Percentiles rank a stretch among this genome's conserved stretches.
Evolutionary conservation across 225 moss, liverwort and hornwort genomes (phyloP).

Genomic region (Neckera pumila): DNA sequence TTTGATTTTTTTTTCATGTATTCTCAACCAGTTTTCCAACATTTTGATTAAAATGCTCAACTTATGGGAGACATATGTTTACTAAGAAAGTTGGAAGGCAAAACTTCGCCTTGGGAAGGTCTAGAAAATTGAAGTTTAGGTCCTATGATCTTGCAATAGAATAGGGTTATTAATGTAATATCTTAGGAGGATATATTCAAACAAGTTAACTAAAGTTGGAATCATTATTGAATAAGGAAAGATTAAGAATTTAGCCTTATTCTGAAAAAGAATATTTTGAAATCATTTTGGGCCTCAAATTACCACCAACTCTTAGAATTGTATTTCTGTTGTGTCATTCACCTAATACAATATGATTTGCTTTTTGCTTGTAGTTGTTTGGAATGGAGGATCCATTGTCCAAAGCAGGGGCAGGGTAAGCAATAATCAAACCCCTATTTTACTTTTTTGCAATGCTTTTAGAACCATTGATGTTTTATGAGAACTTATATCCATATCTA

Average conservation of each 20-base stretch:
- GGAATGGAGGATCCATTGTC: conserved; percentile 57
- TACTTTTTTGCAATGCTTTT: neutral
- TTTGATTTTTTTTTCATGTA: neutral
- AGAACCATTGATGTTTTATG: neutral
- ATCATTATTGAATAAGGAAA: too few species aligned
- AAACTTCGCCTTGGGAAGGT: neutral
- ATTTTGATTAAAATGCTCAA: neutral
- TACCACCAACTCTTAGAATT: neutral
- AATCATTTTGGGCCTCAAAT: neutral
- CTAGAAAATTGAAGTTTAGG: neutral
- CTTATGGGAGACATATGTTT: too few species aligned
- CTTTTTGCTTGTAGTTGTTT: conserved; percentile 45
- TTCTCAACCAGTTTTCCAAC: neutral
- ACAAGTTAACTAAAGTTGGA: neutral
- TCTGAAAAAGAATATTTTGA: neutral
- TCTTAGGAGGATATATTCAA: too few species aligned
- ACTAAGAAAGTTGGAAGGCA: neutral
- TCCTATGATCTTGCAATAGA: neutral
- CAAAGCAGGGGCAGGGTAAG: conserved; percentile 27
- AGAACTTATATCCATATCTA: neutral
- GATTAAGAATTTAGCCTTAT: neutral
- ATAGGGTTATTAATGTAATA: neutral
- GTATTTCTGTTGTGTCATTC: neutral
- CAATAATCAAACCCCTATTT: neutral
- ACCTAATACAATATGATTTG: neutral